Evolutionary conservation across 495 filamentous ascomycete species (phyloP), one percentile per base, ranked within the genome.

Genomic region (Lasiosphaeria miniovina): DNA sequence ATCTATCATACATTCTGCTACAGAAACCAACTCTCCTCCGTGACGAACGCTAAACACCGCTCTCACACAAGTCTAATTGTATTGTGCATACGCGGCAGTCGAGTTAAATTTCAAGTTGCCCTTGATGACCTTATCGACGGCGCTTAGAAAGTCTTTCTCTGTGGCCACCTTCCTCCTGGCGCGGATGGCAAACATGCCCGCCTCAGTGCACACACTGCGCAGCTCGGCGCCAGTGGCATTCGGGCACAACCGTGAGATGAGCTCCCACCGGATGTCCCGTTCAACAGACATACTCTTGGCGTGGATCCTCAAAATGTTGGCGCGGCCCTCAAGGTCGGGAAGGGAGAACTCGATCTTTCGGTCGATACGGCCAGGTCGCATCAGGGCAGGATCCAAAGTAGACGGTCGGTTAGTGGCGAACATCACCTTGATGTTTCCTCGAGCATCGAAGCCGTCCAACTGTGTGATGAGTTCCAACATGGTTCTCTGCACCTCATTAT

Each of bases 401-500:
- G 91, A 96, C 1, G 94, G 94, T 60, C 94, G 82, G 80, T 98
- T 98, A 67, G 94, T 98, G 60, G 94, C 94, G 69, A 98, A 98
- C 94, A 98, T 98, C 77, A 98, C 94, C 76, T 98, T 98, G 81
- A 98, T 98, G 77, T 98, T 98, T 69, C 94, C 94, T 69, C 94
- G 83, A 46, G 91, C 87, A 73, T 98, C 95, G 80, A 98, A 98
- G 57, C 94, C 94, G 74, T 98, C 94, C 59, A 98, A 82, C 71
- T 98, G 94, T 4, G 94, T 98, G 71, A 98, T 98, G 62, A 98
- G 82, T 70, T 98, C 94, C 78, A 98, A 76, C 94, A 98, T 98
- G 53, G 94, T 98, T 76, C 94, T 82, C 77, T 98, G 94, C n/a
- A 98, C 94, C 71, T 98, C 94, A 72, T 98, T 98, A 74, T 98